phyloP scores from a whole-genome alignment of 2,329 filamentous ascomycete species.

The Fusarium sp. region DNA sequence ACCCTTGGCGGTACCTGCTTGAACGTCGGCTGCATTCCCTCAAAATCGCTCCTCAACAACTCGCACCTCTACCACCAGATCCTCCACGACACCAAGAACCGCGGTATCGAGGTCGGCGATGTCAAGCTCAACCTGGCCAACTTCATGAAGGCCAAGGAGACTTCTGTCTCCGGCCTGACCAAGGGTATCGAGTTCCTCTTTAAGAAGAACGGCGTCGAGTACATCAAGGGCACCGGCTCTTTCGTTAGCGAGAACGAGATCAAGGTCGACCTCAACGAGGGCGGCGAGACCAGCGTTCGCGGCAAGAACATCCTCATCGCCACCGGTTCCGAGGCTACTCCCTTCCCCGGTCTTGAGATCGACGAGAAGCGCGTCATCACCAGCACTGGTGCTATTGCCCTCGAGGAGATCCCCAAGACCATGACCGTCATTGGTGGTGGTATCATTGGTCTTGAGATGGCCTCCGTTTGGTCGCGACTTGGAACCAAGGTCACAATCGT shows the following conservation, averaged over 20 bases:
- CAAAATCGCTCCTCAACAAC: constrained; percentile 99
- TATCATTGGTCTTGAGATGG: constrained; percentile 99
- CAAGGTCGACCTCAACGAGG: constrained; percentile 88
- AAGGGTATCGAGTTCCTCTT: constrained; percentile 98
- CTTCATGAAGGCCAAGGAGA: constrained; percentile 99
- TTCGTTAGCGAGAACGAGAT: constrained; percentile 91
- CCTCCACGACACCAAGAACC: constrained; percentile 94
- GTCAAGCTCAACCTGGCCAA: constrained; percentile 93
- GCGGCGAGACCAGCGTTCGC: constrained; percentile 83
- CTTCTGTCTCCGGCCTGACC: constrained; percentile 84
- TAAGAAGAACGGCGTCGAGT: constrained; percentile 99
- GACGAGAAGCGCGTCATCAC: constrained; percentile 98
- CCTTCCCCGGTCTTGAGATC: constrained; percentile 93
- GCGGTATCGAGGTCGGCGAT: constrained; percentile 96
- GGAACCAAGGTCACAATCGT: constrained; percentile 96
- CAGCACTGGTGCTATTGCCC: constrained; percentile 90
- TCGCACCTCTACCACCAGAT: constrained; percentile 98
- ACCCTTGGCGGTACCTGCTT: constrained; percentile 94
- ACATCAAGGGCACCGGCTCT: constrained; percentile 89
- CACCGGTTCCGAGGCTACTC: constrained; percentile 92
- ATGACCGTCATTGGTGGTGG: constrained; percentile 98
- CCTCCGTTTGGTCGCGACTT: constrained; percentile 93
- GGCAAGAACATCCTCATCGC: constrained; percentile 99
- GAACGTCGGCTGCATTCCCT: constrained; percentile 99
- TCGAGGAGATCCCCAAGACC: constrained; percentile 91